Evolutionary conservation across 2,329 filamentous ascomycete species (phyloP).

Genomic region (Ascocoryne sarcoides): DNA sequence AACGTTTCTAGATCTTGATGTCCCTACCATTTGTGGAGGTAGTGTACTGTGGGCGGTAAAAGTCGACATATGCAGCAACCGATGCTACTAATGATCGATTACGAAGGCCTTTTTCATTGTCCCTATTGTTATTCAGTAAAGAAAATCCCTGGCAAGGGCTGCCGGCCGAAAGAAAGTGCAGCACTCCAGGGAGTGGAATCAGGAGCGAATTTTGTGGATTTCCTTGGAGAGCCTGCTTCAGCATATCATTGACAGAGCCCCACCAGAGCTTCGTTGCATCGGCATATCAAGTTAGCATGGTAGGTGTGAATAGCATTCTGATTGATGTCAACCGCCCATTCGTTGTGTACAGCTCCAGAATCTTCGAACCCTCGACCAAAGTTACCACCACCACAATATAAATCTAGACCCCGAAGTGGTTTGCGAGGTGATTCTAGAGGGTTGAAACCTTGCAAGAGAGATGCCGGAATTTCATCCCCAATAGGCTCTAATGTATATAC

Average conservation of each 20-base stretch:
- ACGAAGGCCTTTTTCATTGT: constrained; percentile 46
- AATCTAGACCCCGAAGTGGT: constrained; percentile 53
- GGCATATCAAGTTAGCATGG: constrained; percentile 51
- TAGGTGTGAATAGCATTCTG: constrained; percentile 61
- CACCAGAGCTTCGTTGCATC: constrained; percentile 46
- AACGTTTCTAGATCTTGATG: too few relatives aligned
- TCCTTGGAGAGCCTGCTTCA: constrained; percentile 46
- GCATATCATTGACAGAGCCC: constrained; percentile 64
- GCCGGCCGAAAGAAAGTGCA: constrained; percentile 63
- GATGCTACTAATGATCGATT: constrained; percentile 73
- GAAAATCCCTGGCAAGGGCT: constrained; percentile 76
- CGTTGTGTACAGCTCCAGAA: constrained; percentile 53
- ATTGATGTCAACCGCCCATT: constrained; percentile 60
- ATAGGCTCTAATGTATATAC: constrained; percentile 30
- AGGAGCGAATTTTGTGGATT: constrained; percentile 30
- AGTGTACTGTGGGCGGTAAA: constrained; percentile 69
- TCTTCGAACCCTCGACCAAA: constrained; percentile 72
- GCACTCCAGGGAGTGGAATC: constrained; percentile 51
- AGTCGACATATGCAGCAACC: constrained; percentile 64
- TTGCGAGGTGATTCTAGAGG: constrained; percentile 27
- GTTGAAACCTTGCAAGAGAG: constrained; percentile 48
- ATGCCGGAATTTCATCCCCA: constrained; percentile 22
- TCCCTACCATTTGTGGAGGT: too few relatives aligned
- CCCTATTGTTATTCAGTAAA: constrained; percentile 47
- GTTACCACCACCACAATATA: constrained; percentile 73